Evolutionary conservation across 306 rosid species (phyloP).

Genomic region (Chamaecrista fasciculata): DNA sequence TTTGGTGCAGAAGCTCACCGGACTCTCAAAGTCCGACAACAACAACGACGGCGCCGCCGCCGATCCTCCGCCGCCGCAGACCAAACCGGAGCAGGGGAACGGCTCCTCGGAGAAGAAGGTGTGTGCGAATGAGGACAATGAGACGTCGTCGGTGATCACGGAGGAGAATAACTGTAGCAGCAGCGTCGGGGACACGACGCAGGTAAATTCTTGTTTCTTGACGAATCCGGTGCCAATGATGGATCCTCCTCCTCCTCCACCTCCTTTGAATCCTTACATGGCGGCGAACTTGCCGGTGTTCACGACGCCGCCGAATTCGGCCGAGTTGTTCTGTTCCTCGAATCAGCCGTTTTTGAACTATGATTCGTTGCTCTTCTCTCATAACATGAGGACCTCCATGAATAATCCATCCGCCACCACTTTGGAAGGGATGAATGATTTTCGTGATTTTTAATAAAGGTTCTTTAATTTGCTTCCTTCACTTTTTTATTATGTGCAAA

Average conservation of each 20-base stretch:
- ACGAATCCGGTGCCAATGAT: constrained; percentile 12
- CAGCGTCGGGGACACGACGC: constrained; percentile 32
- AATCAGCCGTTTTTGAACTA: constrained; percentile 41
- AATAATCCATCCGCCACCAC: constrained; percentile 27
- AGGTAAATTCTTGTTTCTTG: constrained; percentile 54
- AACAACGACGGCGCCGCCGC: not conserved
- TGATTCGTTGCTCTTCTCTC: constrained; percentile 37
- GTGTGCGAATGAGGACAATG: constrained; percentile 48
- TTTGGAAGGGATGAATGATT: constrained; percentile 33
- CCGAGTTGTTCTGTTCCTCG: constrained; percentile 41
- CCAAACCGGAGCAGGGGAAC: not conserved
- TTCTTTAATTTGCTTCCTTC: not conserved
- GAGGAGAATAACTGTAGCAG: constrained; percentile 51
- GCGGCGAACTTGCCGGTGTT: constrained; percentile 37
- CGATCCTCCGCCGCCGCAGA: not conserved
- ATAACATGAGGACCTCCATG: constrained; percentile 34
- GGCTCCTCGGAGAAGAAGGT: not conserved
- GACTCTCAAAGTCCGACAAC: constrained; percentile 40
- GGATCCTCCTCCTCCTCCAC: no score
- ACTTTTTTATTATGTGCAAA: constrained; percentile 27
- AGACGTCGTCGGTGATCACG: constrained; percentile 55
- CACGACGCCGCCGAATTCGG: constrained; percentile 24
- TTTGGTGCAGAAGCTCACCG: constrained; percentile 76
- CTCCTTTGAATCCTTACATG: constrained; percentile 41
- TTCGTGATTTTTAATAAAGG: constrained; percentile 30